A percentile compares a stretch with the other conserved stretches of the same genome.
phyloP scores from a whole-genome alignment of 1,284 basidiomycete species.

The Trichosporon inkin region DNA sequence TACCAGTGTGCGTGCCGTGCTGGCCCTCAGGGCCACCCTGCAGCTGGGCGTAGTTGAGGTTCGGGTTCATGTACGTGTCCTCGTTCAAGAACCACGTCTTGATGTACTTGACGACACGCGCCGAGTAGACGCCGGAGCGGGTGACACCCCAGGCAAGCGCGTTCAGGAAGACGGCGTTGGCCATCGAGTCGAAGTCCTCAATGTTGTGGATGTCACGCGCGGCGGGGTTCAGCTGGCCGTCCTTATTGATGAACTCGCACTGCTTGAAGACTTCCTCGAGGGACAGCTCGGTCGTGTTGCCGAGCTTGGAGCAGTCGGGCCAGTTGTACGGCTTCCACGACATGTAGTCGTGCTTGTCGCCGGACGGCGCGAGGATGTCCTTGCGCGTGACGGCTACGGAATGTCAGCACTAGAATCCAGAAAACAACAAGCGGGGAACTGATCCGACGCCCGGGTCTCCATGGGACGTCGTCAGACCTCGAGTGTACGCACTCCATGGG shows the following conservation, averaged over 20 bases:
- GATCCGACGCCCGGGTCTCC: not conserved
- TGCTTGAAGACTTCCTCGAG: slow-evolving; percentile 20
- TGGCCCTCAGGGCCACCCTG: slow-evolving; percentile 56
- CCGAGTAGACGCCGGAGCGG: slow-evolving; percentile 39
- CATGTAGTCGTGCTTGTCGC: slow-evolving; percentile 24
- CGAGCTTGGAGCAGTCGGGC: slow-evolving; percentile 26
- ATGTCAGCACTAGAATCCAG: not conserved
- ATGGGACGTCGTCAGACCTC: not conserved
- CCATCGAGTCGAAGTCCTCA: slow-evolving; percentile 56
- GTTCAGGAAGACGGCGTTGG: slow-evolving; percentile 63
- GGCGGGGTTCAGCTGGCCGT: slow-evolving; percentile 66
- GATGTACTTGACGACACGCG: slow-evolving; percentile 21
- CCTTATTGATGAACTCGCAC: slow-evolving; percentile 32
- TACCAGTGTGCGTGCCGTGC: slow-evolving; percentile 27
- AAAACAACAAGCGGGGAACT: no score
- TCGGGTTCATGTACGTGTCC: slow-evolving; percentile 62
- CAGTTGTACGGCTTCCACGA: slow-evolving; percentile 24
- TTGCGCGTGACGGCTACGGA: slow-evolving; percentile 17
- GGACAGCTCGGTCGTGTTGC: slow-evolving; percentile 27
- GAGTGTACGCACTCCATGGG: slow-evolving; percentile 16
- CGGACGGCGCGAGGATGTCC: slow-evolving; percentile 16
- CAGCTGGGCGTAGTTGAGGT: slow-evolving; percentile 64
- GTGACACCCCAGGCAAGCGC: slow-evolving; percentile 58
- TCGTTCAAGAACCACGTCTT: slow-evolving; percentile 56
- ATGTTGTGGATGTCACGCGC: slow-evolving; percentile 58